These are phyloP conservation scores for Leishmania arabica DNA, from an alignment of 208 protist species.

Conservation along the genomic window DNA sequence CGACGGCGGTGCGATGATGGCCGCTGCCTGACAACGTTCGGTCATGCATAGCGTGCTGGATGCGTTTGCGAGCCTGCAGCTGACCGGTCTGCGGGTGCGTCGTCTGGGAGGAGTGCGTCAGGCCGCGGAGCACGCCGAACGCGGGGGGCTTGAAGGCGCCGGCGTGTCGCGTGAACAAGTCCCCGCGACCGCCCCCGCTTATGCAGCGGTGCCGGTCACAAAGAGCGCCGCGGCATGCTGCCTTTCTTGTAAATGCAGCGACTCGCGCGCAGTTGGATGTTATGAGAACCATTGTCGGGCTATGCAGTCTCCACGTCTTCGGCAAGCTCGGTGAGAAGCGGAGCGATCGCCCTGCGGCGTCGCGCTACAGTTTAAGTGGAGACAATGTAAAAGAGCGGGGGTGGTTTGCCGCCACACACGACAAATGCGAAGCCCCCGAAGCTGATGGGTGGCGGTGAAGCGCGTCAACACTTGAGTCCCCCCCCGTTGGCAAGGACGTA, in stretches of 20 bases:
- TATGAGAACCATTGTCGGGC: background rate
- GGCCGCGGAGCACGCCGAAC: conserved; percentile 39
- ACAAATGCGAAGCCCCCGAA: background rate
- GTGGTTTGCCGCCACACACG: background rate
- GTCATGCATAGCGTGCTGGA: conserved; percentile 37
- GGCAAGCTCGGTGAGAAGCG: background rate
- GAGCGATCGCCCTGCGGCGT: background rate
- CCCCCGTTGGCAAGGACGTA: background rate
- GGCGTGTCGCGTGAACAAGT: conserved; percentile 48
- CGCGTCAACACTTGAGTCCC: background rate
- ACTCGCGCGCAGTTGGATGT: background rate
- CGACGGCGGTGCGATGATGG: conserved; percentile 32
- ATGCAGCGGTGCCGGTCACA: conserved; percentile 14
- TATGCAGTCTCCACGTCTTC: background rate
- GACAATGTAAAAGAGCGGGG: background rate
- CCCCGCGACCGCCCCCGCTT: conserved; percentile 55
- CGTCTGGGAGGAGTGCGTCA: conserved; percentile 56
- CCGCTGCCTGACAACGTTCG: conserved; percentile 27
- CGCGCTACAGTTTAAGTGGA: background rate
- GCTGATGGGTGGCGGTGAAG: background rate
- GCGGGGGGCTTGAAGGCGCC: conserved; percentile 15
- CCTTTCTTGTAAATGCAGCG: too few species aligned
- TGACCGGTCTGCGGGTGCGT: conserved; percentile 67
- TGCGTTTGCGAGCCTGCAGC: conserved; percentile 62
- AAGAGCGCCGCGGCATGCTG: background rate